A percentile compares a stretch with the other conserved stretches of the same genome.
Evolutionary conservation across 2,329 filamentous ascomycete species (phyloP).

Genomic region (Fusarium proliferatum): DNA sequence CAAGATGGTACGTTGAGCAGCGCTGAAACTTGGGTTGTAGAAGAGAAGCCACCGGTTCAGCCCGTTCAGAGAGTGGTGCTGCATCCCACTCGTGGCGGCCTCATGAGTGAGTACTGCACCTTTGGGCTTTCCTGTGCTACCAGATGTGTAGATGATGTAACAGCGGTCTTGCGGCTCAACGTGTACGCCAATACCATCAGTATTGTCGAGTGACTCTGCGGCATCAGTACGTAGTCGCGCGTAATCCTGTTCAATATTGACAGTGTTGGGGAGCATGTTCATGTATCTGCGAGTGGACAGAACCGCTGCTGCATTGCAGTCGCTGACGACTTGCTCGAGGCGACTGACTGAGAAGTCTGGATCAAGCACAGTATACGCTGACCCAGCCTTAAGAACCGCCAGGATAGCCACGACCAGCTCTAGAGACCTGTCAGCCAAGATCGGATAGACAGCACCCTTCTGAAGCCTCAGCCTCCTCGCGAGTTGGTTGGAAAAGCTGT

Average conservation of each 20-base stretch:
- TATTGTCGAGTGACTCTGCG: accelerated
- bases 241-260: neutral
- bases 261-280: neutral
- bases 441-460: neutral
- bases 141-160: constrained; percentile 43
- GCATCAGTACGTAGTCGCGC: accelerated
- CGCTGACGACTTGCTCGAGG: constrained; percentile 26
- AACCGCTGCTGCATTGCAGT: constrained; percentile 15
- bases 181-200: neutral
- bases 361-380: constrained; percentile 35
- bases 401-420: constrained; percentile 33
- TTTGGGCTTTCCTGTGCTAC: constrained; percentile 39
- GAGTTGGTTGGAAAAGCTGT: neutral
- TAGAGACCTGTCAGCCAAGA: constrained; percentile 12
- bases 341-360: constrained; percentile 28
- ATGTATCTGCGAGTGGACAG: neutral
- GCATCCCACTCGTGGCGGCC: constrained; percentile 18
- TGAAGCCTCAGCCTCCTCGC: neutral
- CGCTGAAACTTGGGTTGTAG: constrained; percentile 39
- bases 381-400: constrained; percentile 39
- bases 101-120: constrained; percentile 32
- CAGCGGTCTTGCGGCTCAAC: constrained; percentile 1
- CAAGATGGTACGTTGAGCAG: constrained; percentile 35
- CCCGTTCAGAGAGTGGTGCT: constrained; percentile 4
- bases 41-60: constrained; percentile 34